Conservation (phyloP, 306 rosid genomes). For the Geum urbanum region DNA sequence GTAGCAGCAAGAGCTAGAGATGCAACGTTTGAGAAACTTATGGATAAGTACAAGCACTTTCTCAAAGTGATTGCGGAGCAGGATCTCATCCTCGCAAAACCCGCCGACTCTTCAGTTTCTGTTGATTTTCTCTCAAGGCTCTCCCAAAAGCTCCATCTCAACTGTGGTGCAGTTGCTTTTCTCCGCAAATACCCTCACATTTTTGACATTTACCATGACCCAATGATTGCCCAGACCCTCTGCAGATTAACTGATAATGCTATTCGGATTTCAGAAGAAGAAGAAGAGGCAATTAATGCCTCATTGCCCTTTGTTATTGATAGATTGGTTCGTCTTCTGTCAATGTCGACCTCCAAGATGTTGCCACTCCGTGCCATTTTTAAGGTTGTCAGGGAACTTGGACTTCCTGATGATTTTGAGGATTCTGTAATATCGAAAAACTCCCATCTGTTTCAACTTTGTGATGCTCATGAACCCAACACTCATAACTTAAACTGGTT, state of each 20-base stretch:
- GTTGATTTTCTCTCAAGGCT: slow-evolving; percentile 73
- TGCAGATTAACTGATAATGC: slow-evolving; percentile 65
- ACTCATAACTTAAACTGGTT: slow-evolving; percentile 76
- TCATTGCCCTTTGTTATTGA: slow-evolving; percentile 61
- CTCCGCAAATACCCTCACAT: slow-evolving; percentile 82
- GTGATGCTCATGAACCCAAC: slow-evolving; percentile 61
- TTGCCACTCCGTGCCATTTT: slow-evolving; percentile 85
- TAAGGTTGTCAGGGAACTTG: slow-evolving; percentile 85
- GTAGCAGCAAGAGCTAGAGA: slow-evolving; percentile 78
- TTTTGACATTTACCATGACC: slow-evolving; percentile 63
- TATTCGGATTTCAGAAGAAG: slow-evolving; percentile 39
- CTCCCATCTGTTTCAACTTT: slow-evolving; percentile 56
- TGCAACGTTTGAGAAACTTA: slow-evolving; percentile 79
- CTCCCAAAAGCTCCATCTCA: slow-evolving; percentile 81
- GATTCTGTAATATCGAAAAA: slow-evolving; percentile 56
- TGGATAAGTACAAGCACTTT: slow-evolving; percentile 78
- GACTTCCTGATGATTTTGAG: slow-evolving; percentile 93
- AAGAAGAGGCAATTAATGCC: slow-evolving; percentile 53
- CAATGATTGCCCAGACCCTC: slow-evolving; percentile 53
- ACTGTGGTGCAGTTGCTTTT: slow-evolving; percentile 68
- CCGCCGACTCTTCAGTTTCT: slow-evolving; percentile 52
- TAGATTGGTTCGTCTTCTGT: slow-evolving; percentile 59
- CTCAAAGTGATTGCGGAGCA: slow-evolving; percentile 71
- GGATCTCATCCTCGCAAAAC: slow-evolving; percentile 84
- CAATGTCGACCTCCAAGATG: slow-evolving; percentile 59